Evolutionary conservation across 345 rosid genomes (phyloP), one percentile per base, ranked within the genome.

Genomic region (Populus alba): DNA sequence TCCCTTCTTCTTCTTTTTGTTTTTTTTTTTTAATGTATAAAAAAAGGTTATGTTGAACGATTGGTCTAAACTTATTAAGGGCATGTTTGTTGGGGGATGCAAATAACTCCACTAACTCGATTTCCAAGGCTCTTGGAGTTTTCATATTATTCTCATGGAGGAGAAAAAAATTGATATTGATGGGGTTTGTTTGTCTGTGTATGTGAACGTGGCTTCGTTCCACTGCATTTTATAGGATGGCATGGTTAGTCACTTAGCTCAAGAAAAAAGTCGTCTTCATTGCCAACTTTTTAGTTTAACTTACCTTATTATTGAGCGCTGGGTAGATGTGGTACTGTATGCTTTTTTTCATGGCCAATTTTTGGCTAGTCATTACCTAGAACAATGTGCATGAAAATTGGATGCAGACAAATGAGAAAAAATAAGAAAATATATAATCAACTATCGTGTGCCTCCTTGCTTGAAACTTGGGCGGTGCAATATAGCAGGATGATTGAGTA

Each of bases 61-160:
- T 79, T 70, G 79, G 85, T 81, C 82, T 69, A 57, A 76, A 84
- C 25, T 73, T 78, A 72, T 67, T 75, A 68, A 83, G 84, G 86
- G 92, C 89, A 87, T 85, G 92, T 87, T 86, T 82, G 90, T 87
- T 87, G 90, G 77, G 89, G 79, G 82, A 81, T 71, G 83, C 80
- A 87, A 87, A 80, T 33, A 82, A 84, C 79, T 87, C 92, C 91
- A 91, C 94, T 86, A 82, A 85, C 93, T 74, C 95, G 92, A 78
- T 71, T 87, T 78, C 87, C 95, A 49, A 90, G 89, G 90, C 84
- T 68, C 87, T 85, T 74, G 90, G 88, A 83, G 80, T 85, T 85
- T 81, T 86, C 90, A 83, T 77, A 84, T 76, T 84, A 80, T 82
- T 81, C 79, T 80, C 78, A 72, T 72, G 79, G 82, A 75, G 49